These are phyloP conservation scores for Tausonia pullulans DNA, from an alignment of 1,284 basidiomycete genomes.

Conservation along the genomic window DNA sequence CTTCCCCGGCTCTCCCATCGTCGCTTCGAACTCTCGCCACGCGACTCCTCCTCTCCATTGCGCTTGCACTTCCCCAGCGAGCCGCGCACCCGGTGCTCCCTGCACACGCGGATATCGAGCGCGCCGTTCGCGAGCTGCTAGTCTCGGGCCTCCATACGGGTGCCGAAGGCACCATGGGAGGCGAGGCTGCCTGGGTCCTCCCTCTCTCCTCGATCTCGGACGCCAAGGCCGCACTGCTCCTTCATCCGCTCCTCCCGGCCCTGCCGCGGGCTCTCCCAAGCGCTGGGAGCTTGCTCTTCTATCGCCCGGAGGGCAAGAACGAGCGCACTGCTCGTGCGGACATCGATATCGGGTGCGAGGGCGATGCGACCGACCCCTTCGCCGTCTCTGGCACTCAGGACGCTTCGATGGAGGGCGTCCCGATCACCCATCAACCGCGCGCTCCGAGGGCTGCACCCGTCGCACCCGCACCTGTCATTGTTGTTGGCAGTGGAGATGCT, in stretches of 20 bases:
- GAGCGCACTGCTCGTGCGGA: slow-evolving; percentile 4
- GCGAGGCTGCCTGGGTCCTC: neutral
- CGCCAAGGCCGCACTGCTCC: neutral
- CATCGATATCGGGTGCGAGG: slow-evolving; percentile 4
- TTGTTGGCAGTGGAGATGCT: no score
- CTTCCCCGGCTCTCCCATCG: slow-evolving; percentile 6
- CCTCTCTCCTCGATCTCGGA: neutral
- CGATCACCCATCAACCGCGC: no score
- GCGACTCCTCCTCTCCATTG: neutral
- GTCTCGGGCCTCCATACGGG: neutral
- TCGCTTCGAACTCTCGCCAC: neutral
- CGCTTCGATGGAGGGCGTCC: no score
- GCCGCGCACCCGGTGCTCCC: neutral
- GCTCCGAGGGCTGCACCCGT: no score
- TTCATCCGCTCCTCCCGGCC: slow-evolving; percentile 13
- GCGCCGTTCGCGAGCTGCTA: neutral
- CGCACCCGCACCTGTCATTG: no score
- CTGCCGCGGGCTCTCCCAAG: slow-evolving; percentile 6
- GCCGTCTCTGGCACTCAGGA: no score
- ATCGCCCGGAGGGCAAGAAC: slow-evolving; percentile 5
- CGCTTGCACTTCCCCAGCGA: neutral
- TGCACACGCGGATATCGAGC: neutral
- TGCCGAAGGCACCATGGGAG: slow-evolving; percentile 1
- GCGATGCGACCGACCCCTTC: no score
- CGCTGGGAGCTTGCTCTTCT: slow-evolving; percentile 4